These are phyloP conservation scores for Fusarium foetens DNA, from an alignment of 2,329 filamentous ascomycete genomes.

Conservation along the genomic window DNA sequence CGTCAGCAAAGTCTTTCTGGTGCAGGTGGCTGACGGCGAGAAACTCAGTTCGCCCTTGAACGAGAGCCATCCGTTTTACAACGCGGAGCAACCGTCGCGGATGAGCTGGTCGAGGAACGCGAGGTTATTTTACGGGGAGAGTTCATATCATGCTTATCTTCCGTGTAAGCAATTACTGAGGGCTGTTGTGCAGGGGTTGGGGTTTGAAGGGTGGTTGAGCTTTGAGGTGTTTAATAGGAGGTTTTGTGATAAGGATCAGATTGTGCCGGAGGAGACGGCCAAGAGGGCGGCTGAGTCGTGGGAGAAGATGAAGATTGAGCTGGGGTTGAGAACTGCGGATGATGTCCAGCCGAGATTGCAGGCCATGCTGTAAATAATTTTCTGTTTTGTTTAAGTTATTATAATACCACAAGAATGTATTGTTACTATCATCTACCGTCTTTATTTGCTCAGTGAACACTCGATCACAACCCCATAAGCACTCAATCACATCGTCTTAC, in stretches of 20 bases:
- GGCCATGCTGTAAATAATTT: constrained; percentile 48
- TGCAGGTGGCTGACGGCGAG: constrained; percentile 82
- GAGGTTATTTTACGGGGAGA: constrained; percentile 66
- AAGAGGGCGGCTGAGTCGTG: constrained; percentile 64
- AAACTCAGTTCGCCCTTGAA: constrained; percentile 68
- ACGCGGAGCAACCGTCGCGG: constrained; percentile 53
- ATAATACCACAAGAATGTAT: constrained; percentile 15
- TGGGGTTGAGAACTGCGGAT: constrained; percentile 46
- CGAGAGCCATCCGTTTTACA: constrained; percentile 54
- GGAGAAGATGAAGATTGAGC: constrained; percentile 55
- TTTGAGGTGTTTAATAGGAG: constrained; percentile 71
- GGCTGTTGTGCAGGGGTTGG: constrained; percentile 70
- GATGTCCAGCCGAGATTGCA: constrained; percentile 43
- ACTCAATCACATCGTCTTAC: accelerated
- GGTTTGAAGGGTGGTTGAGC: constrained; percentile 76
- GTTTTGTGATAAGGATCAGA: constrained; percentile 32
- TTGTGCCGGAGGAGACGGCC: constrained; percentile 69
- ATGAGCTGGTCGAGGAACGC: constrained; percentile 86
- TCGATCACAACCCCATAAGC: accelerated
- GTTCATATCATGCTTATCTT: constrained; percentile 71
- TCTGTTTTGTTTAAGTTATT: neutral
- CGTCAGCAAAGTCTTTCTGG: constrained; percentile 74
- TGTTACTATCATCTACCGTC: neutral
- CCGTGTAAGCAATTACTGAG: constrained; percentile 70
- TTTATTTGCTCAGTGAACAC: neutral